Base-by-base conservation (phyloP, 495 filamentous ascomycete species). In the Talaromyces proteolyticus region DNA sequence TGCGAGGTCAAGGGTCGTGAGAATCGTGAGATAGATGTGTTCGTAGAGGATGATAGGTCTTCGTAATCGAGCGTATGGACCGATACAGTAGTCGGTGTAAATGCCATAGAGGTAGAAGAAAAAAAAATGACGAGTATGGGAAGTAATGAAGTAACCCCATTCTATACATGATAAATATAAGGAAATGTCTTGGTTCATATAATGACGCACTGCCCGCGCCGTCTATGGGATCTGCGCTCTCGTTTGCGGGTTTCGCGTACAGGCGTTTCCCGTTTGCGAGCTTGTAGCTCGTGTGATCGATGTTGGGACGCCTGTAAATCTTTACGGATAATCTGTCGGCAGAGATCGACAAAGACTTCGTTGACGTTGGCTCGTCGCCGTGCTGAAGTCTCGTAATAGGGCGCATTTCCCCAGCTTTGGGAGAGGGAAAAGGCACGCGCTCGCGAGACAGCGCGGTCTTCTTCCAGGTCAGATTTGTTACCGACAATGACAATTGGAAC, bases 401-500 rank as follows among this genome's bases (percentile, higher is more conserved):
- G 94, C 22, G 87, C 88, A 55, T 84, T 83, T 37, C 86, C 86
- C 93, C 93, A 98, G 58, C 76, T 83, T 59, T 94, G 88, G 16
- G 86, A 89, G 46, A 96, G 75, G n/a, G 80, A 69, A 62, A 96
- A 96, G 17, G 90, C 93, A 51, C 84, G 85, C 39, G 85, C 79
- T 17, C 90, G 82, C 18, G 88, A 84, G 22, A 98, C 90, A 16
- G 79, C 80, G 26, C 93, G 85, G 59, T 95, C 88, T 59, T 95
- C 91, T 67, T 95, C 90, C 11, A 98, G 81, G 60, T 98, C 93
- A 23, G 86, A 89, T 67, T 98, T 98, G 74, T 98, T 98, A 55
- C 93, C 93, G 25, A 96, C 92, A 41, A 98, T 91, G 21, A 98
- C 93, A 49, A 98, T 84, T 22, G 93, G 93, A 7, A 96, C 84